Evolutionary conservation across 768 basidiomycete genomes (phyloP), one percentile per base, ranked within the genome.

Genomic region (Psilocybe subaeruginosa): DNA sequence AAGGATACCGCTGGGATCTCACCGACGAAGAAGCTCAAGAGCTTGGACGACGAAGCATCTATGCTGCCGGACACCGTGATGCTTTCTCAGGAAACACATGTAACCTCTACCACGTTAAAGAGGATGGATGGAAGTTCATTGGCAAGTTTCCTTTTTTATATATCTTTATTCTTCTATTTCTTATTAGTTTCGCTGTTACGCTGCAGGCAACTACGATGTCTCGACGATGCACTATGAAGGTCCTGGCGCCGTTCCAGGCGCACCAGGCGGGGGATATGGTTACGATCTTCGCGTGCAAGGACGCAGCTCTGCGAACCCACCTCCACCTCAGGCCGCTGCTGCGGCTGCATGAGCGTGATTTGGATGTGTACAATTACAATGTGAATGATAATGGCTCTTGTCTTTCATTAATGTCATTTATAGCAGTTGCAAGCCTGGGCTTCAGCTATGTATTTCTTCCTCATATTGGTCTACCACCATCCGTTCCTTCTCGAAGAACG

Each of bases 51-150:
- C 80, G 96, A 67, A 95, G 93, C 65, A 98, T 99, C 73, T 94
- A 96, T 68, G 97, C 97, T 46, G 97, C 97, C 54, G 93, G 94
- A 63, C 97, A 99, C 75, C 90, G 97, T 64, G 95, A 97, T 74
- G 95, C 95, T 5, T 97, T 90, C 80, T 97, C 95, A 5, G 95
- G 95, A 54, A 99, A 99, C 78, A 90, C 93, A 4, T 90, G 92
- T 78, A 99, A 99, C 77, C 80, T 99, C 41, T 99, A 93, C 73
- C 95, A 97, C 62, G 93, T 99, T 70, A 90, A 94, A 73, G 89
- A 97, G 74, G 84, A 92, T 60, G 97, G 97, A 4, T 99, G 97
- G 97, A 82, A 89, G 65, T 99, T 98, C 79, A 91, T 98, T 69
- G 93, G 95, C 95, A 70, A 43, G 86, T 78, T 45, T 31, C 54